Conservation (phyloP, 2,329 filamentous ascomycete genomes). For the Phaeosphaeriaceae sp. region DNA sequence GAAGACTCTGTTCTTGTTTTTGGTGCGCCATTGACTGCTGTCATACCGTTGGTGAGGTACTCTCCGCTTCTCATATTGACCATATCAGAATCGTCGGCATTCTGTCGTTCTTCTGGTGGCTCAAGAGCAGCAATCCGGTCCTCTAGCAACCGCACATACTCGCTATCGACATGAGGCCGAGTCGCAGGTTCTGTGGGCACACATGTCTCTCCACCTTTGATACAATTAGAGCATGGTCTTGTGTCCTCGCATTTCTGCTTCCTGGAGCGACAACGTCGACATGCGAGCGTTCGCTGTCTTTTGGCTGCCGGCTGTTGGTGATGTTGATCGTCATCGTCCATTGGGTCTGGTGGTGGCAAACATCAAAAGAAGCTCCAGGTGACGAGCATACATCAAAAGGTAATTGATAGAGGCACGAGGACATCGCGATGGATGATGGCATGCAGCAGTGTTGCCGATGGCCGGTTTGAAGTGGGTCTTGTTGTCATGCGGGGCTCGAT, state of each 20-base stretch:
- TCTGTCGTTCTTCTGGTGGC: slow-evolving; percentile 22
- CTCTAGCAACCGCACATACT: slow-evolving; percentile 27
- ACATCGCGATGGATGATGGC: background rate
- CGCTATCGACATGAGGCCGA: slow-evolving; percentile 18
- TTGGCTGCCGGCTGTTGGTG: slow-evolving; percentile 15
- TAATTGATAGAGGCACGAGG: too few relatives aligned
- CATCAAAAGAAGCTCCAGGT: background rate
- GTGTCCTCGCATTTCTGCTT: slow-evolving; percentile 35
- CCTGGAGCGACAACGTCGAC: slow-evolving; percentile 49
- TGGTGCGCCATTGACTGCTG: background rate
- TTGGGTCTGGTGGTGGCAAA: background rate
- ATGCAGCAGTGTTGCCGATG: background rate
- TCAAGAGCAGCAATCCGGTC: slow-evolving; percentile 25
- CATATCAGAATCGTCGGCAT: slow-evolving; percentile 15
- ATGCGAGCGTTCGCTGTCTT: slow-evolving; percentile 60
- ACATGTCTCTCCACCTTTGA: slow-evolving; percentile 79
- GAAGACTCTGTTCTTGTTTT: background rate
- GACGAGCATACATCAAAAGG: background rate
- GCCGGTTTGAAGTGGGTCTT: background rate
- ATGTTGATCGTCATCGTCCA: slow-evolving; percentile 13
- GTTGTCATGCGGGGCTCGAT: background rate
- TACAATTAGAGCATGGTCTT: slow-evolving; percentile 64
- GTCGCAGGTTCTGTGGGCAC: slow-evolving; percentile 16
- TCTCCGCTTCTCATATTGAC: background rate
- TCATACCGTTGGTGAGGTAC: background rate